Base-by-base conservation (phyloP, 73 alveolate species). In the Symbiodinium natans region DNA sequence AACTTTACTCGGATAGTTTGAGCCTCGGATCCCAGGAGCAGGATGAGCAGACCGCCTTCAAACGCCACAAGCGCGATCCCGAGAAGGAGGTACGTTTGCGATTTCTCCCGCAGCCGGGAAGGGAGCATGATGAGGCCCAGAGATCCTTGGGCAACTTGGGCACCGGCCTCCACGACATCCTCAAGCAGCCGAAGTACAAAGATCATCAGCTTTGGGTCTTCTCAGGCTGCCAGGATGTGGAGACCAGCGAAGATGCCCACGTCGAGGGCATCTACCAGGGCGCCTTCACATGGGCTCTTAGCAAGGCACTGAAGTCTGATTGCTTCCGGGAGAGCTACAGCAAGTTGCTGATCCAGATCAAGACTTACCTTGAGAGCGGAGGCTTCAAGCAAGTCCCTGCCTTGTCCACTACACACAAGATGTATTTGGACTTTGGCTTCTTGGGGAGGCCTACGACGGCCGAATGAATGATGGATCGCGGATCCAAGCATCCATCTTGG, bases 261-360 rank as follows among this genome's bases (percentile, higher is more conserved):
- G 97, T 71, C 8, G 97, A 90, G n/a, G 97, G 95, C 43, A 48
- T 19, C 68, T 73, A n/a, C 84, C 97, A 90, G 88, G 97, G 97
- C 13, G 97, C 97, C 41, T 90, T 90, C 80, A 90, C 97, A 27
- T 90, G 97, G 97, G 97, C 97, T 1, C 63, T 90, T 54, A 25
- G 68, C 74, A 90, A 90, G 39, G 97, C 97, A 10, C 31, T 90
- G 97, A 73, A 73, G 59, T 9, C 46, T 3, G 87, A 71, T 19
- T 27, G 52, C 95, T 89, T 38, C 46, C 34, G 85, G 15, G 77
- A 63, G 29, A 46, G 46, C 73, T 88, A 88, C 46, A 82, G 97
- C 38, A 71, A 82, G 38, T 41, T 90, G 59, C 27, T 90, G 97
- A n/a, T 90, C 97, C 97, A 90, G 34, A 27, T 90, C 86, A 90